These are phyloP conservation scores for Phytophthora agathidicida DNA, from an alignment of 352 stramenopile species.

Conservation along the genomic window DNA sequence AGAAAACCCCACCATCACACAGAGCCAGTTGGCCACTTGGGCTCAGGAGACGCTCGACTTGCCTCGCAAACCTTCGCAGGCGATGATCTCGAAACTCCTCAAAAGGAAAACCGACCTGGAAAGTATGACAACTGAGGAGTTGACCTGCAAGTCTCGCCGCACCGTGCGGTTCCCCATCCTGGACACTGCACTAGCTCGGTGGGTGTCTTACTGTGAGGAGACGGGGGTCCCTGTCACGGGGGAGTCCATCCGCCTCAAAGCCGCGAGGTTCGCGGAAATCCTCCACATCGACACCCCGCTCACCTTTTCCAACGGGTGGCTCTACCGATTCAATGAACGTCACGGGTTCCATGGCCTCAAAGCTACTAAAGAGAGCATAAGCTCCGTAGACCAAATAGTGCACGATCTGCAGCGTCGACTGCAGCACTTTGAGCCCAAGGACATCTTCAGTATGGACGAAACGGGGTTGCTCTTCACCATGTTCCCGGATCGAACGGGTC, in stretches of 20 bases:
- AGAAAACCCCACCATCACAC: conserved; percentile 28
- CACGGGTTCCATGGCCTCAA: conserved; percentile 27
- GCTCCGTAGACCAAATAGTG: conserved; percentile 1
- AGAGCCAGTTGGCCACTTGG: conserved; percentile 29
- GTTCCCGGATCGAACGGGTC: conserved; percentile 23
- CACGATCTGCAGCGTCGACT: conserved; percentile 23
- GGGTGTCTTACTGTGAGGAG: conserved; percentile 37
- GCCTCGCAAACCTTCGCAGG: conserved; percentile 34
- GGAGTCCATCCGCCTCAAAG: conserved; percentile 30
- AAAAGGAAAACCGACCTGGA: conserved; percentile 36
- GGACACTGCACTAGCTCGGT: conserved; percentile 29
- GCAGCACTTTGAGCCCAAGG: conserved; percentile 5
- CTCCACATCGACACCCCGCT: conserved; percentile 26
- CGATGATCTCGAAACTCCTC: conserved; percentile 43
- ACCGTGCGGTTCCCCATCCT: conserved; percentile 31
- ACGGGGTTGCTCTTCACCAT: conserved; percentile 31
- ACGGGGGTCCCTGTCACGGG: conserved; percentile 28
- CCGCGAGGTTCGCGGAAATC: conserved; percentile 23
- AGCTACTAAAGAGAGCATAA: conserved; percentile 10
- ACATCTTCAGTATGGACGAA: conserved; percentile 39
- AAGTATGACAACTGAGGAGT: conserved; percentile 27
- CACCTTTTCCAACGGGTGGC: conserved; percentile 39
- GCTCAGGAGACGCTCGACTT: conserved; percentile 23
- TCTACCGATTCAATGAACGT: conserved; percentile 41
- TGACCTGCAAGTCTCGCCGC: conserved; percentile 28